phyloP scores from a whole-genome alignment of 768 basidiomycete genomes.

The Hortiboletus flavorubellus region DNA sequence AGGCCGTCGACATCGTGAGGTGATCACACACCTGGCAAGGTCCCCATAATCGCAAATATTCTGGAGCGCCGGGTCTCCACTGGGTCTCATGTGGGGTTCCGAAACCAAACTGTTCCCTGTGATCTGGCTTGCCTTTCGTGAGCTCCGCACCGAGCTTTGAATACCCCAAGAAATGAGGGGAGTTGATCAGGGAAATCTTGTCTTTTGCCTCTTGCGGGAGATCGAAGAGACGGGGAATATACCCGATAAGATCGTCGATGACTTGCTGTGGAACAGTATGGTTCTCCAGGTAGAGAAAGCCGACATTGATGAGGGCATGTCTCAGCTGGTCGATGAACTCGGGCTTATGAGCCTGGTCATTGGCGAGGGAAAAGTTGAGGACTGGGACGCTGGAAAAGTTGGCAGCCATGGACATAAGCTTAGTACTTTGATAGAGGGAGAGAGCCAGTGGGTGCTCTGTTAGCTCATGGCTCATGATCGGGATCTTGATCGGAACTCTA shows the following conservation, averaged over 20 bases:
- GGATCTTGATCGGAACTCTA: background rate
- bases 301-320: conserved; percentile 74
- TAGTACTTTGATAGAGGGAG: background rate
- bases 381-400: conserved; percentile 66
- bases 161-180: conserved; percentile 78
- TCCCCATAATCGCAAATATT: conserved; percentile 74
- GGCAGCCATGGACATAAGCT: conserved; percentile 20
- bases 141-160: conserved; percentile 67
- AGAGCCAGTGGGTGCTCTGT: background rate
- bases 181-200: conserved; percentile 65
- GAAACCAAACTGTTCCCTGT: conserved; percentile 80
- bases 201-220: conserved; percentile 67
- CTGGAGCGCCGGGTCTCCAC: conserved; percentile 63
- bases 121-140: conserved; percentile 70
- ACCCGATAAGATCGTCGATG: conserved; percentile 49
- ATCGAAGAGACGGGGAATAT: conserved; percentile 68
- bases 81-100: conserved; percentile 60
- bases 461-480: conserved; percentile 12
- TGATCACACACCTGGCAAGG: conserved; percentile 57
- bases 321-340: conserved; percentile 64
- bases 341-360: conserved; percentile 38
- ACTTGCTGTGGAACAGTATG: conserved; percentile 48
- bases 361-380: conserved; percentile 60
- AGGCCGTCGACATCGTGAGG: background rate
- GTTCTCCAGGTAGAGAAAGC: conserved; percentile 77